These are phyloP conservation scores for Carex arenaria DNA, from an alignment of 202 grass and related monocot species.

Conservation along the genomic window DNA sequence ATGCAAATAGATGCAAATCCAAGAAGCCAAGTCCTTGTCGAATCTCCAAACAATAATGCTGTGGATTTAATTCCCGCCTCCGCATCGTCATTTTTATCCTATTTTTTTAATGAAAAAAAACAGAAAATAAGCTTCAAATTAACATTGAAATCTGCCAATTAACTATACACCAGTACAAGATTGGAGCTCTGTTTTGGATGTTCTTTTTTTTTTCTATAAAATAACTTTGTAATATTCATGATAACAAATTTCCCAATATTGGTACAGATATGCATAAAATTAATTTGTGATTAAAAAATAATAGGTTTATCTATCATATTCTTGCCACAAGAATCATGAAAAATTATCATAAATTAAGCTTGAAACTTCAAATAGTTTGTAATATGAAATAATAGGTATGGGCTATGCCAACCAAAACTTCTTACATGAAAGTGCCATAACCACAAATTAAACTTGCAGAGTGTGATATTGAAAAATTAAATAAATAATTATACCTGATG, in stretches of 20 bases:
- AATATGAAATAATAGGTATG: neutral
- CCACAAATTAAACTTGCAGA: neutral
- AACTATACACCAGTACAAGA: neutral
- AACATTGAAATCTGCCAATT: neutral
- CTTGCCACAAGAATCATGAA: neutral
- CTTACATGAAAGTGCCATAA: neutral
- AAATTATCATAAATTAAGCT: neutral
- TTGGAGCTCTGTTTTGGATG: neutral
- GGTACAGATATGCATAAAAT: neutral
- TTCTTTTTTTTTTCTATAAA: neutral
- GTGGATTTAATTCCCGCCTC: conserved; percentile 49
- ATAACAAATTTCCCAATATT: neutral
- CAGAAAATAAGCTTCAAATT: neutral
- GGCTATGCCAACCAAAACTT: neutral
- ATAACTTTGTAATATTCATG: neutral
- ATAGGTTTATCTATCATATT: neutral
- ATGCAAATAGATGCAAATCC: conserved; percentile 36
- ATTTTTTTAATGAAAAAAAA: neutral
- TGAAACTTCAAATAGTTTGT: neutral
- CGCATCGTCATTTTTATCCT: conserved; percentile 40
- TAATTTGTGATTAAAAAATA: neutral
- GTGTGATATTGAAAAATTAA: neutral
- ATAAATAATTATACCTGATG: conserved; percentile 32
- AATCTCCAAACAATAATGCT: conserved; percentile 33
- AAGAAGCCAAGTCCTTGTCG: conserved; percentile 30